A percentile compares a stretch with the other conserved stretches of the same genome.
These are phyloP conservation scores for Colletotrichum incanum DNA, from an alignment of 2,329 filamentous ascomycete species.

Conservation along the genomic window DNA sequence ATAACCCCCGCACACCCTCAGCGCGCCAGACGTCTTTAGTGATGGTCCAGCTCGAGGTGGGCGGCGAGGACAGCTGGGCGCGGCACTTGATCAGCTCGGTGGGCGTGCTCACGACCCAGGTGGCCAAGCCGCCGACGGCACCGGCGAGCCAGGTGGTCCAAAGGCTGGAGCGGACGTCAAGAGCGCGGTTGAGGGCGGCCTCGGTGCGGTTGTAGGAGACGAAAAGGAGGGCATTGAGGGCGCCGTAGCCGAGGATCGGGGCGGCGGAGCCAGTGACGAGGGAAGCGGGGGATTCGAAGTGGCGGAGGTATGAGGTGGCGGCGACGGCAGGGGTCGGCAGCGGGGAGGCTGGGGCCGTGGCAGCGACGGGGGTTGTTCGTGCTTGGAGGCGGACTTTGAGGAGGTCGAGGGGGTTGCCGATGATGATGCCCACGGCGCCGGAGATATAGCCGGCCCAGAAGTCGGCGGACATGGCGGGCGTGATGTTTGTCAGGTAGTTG, in stretches of 20 bases:
- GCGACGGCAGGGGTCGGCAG: conserved; percentile 32
- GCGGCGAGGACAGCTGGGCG: conserved; percentile 74
- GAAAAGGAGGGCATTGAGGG: conserved; percentile 91
- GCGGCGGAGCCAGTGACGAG: conserved; percentile 81
- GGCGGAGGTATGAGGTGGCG: conserved; percentile 47
- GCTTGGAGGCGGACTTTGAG: conserved; percentile 88
- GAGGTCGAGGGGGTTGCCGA: conserved; percentile 50
- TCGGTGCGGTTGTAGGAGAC: conserved; percentile 92
- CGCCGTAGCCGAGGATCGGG: conserved; percentile 90
- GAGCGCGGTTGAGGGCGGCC: conserved; percentile 66
- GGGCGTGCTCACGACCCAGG: conserved; percentile 88
- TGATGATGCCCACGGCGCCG: conserved; percentile 79
- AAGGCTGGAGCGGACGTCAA: conserved; percentile 63
- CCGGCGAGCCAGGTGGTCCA: conserved; percentile 85
- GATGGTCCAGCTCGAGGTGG: conserved; percentile 74
- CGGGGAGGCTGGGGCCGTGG: conserved; percentile 27
- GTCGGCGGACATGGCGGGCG: conserved; percentile 80
- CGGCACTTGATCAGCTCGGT: conserved; percentile 94
- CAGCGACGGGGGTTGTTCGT: conserved; percentile 26
- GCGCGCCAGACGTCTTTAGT: conserved; percentile 72
- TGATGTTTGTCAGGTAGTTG: neutral
- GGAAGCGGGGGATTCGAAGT: conserved; percentile 55
- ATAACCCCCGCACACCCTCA: conserved; percentile 79
- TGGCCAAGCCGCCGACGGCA: conserved; percentile 85
- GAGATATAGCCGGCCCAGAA: conserved; percentile 96